Conservation (phyloP, 139 green algal genomes). For the Gonium pectorale region DNA sequence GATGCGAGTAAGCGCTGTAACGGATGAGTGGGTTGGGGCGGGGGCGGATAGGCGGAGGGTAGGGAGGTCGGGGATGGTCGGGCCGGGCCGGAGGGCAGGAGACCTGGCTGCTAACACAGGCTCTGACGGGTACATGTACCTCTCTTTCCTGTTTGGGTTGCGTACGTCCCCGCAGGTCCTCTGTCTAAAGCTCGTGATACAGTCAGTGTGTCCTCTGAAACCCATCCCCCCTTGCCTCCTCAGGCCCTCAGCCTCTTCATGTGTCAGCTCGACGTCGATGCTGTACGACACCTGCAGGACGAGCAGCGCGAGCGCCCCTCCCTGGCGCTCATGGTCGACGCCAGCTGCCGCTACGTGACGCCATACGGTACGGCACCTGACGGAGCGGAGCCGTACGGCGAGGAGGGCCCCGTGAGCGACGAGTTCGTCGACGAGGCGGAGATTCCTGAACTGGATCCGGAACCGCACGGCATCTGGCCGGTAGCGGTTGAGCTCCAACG, state of each 20-base stretch:
- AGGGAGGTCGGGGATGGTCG: no score
- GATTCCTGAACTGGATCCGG: neutral
- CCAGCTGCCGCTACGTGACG: slow-evolving; percentile 2
- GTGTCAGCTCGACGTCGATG: neutral
- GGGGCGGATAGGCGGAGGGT: no score
- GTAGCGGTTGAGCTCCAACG: neutral
- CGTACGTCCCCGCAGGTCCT: no score
- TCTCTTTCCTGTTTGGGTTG: no score
- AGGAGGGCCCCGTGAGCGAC: neutral
- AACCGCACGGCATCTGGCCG: neutral
- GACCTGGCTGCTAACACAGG: no score
- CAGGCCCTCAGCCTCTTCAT: slow-evolving; percentile 15
- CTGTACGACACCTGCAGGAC: neutral
- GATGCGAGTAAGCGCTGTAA: neutral
- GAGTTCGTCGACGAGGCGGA: slow-evolving; percentile 35
- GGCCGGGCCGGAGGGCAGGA: no score
- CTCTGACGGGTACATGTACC: no score
- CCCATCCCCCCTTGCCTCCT: neutral
- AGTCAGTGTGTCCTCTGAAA: neutral
- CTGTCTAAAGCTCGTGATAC: no score
- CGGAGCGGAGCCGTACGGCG: neutral
- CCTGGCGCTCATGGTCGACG: neutral
- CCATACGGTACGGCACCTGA: neutral
- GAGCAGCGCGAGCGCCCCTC: neutral
- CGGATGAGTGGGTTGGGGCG: neutral